Evolutionary conservation across 2,329 filamentous ascomycete genomes (phyloP).

Genomic region (Hymenoscyphus linearis): DNA sequence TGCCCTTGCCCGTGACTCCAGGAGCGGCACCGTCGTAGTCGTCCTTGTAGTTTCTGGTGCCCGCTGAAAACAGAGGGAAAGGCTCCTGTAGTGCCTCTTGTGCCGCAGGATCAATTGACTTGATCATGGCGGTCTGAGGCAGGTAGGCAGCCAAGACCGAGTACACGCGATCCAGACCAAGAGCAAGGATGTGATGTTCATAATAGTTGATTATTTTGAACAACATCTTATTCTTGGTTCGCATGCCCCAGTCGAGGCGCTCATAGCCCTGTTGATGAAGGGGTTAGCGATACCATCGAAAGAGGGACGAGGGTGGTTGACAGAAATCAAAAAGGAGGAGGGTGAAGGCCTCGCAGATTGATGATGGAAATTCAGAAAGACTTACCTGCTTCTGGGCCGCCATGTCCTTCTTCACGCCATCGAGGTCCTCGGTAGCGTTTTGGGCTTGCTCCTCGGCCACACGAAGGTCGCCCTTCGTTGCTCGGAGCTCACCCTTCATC

Average conservation of each 20-base stretch:
- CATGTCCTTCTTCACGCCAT: conserved; percentile 4
- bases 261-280: neutral
- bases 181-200: neutral
- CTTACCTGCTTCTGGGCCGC: neutral
- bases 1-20: neutral
- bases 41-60: neutral
- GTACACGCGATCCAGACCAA: neutral
- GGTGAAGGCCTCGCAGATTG: too few species aligned
- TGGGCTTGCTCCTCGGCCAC: neutral
- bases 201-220: neutral
- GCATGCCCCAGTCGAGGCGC: neutral
- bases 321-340: neutral
- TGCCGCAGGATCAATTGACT: neutral
- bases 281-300: too few species aligned
- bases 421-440: neutral
- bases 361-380: too few species aligned
- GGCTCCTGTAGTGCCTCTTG: neutral
- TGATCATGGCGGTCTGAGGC: neutral
- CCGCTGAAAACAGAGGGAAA: neutral
- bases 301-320: too few species aligned
- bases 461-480: neutral
- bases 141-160: neutral
- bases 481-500: neutral
- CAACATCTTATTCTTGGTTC: neutral
- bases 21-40: neutral